Percentiles rank a stretch among this genome's conserved stretches.
Conservation (phyloP, 2,329 filamentous ascomycete species). For the Fusarium continuum region DNA sequence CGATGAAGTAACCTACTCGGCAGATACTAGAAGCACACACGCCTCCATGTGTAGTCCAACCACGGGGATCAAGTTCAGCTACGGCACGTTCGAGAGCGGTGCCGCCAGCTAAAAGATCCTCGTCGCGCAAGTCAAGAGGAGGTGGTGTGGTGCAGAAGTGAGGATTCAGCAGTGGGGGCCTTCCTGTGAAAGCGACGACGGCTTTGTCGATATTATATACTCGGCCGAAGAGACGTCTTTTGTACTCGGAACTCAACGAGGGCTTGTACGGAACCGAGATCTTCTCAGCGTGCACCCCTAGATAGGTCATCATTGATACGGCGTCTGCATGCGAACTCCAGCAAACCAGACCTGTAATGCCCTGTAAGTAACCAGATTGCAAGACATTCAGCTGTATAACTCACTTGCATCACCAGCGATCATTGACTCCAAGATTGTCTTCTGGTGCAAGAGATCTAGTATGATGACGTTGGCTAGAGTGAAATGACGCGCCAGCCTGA, state of each 20-base stretch:
- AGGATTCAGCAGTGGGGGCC: not conserved
- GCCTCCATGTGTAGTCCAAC: not conserved
- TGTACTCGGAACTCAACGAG: not conserved
- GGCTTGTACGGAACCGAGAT: not conserved
- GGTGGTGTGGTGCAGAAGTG: not conserved
- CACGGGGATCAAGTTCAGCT: not conserved
- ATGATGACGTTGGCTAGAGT: not conserved
- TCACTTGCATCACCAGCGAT: slow-evolving; percentile 1
- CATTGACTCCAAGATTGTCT: slow-evolving; percentile 3
- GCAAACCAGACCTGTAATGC: not conserved
- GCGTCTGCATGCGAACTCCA: not conserved
- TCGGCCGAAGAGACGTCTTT: not conserved
- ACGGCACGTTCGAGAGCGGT: not conserved
- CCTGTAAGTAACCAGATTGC: rapidly evolving
- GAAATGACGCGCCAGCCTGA: not conserved
- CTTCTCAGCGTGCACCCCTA: not conserved
- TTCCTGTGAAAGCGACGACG: slow-evolving; percentile 1
- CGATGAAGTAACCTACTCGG: not conserved
- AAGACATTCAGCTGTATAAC: rapidly evolving
- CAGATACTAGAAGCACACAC: slow-evolving; percentile 2
- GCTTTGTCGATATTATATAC: slow-evolving; percentile 5
- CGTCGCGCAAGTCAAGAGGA: not conserved
- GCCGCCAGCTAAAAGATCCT: not conserved
- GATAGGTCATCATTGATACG: slow-evolving; percentile 5
- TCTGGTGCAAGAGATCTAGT: slow-evolving; percentile 6